Percentiles rank a stretch among this genome's conserved stretches.
Conservation (phyloP, 2,329 filamentous ascomycete genomes). For the Albifimbria verrucaria region DNA sequence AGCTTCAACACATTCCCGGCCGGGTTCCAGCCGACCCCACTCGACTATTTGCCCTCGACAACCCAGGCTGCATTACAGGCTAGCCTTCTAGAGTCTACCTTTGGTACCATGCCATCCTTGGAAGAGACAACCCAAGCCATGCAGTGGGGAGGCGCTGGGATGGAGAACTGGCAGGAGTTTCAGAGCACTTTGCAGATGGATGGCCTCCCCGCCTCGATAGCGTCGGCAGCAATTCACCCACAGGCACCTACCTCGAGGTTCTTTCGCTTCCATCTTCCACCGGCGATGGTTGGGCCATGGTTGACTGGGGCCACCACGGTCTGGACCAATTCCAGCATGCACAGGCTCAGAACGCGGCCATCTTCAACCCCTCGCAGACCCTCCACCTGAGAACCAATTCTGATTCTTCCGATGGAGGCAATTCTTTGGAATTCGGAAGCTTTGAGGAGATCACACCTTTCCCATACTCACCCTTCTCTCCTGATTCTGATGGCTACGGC, state of each 20-base stretch:
- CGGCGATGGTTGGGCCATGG: constrained; percentile 82
- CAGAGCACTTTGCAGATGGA: constrained; percentile 58
- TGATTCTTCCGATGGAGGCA: constrained; percentile 73
- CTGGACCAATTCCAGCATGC: constrained; percentile 55
- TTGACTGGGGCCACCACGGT: constrained; percentile 71
- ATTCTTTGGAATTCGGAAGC: constrained; percentile 67
- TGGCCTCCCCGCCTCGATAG: constrained; percentile 36
- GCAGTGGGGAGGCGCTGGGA: constrained; percentile 58
- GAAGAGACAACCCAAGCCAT: constrained; percentile 52
- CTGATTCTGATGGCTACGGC: constrained; percentile 71
- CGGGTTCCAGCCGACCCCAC: constrained; percentile 51
- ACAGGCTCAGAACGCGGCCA: constrained; percentile 57
- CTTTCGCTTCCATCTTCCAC: constrained; percentile 77
- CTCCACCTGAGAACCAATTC: constrained; percentile 84
- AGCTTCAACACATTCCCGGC: constrained; percentile 51
- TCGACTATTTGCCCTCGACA: constrained; percentile 60
- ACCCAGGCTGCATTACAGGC: constrained; percentile 63
- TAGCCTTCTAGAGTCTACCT: constrained; percentile 62
- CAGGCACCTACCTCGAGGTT: constrained; percentile 71
- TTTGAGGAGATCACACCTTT: constrained; percentile 75
- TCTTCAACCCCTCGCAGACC: constrained; percentile 90
- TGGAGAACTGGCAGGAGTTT: constrained; percentile 79
- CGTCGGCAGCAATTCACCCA: constrained; percentile 43
- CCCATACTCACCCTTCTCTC: constrained; percentile 77
- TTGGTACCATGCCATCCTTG: constrained; percentile 54